Evolutionary conservation across 1,284 basidiomycete genomes (phyloP).

Genomic region (Hemileia vastatrix): DNA sequence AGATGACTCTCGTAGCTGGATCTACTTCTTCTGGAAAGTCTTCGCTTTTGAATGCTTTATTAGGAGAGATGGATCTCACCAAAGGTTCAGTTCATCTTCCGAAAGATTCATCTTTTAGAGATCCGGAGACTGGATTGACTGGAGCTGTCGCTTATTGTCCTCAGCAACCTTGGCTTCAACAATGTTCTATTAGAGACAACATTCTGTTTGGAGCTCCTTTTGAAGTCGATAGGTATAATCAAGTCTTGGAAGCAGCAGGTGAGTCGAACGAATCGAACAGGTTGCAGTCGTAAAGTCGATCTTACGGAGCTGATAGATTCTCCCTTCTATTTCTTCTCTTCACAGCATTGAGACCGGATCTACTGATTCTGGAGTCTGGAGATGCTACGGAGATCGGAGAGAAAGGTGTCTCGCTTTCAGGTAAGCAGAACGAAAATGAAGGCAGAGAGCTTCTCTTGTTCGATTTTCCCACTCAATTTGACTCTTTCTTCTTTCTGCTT

Average conservation of each 20-base stretch:
- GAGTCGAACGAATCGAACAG: too few species aligned
- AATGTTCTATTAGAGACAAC: slow-evolving; percentile 26
- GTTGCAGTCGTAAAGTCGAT: too few species aligned
- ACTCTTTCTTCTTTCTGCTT: neutral
- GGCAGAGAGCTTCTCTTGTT: slow-evolving; percentile 27
- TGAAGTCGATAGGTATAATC: neutral
- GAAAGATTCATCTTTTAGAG: slow-evolving; percentile 44
- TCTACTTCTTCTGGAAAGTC: slow-evolving; percentile 44
- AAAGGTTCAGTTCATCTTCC: slow-evolving; percentile 52
- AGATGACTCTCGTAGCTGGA: slow-evolving; percentile 30
- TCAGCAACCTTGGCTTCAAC: slow-evolving; percentile 35
- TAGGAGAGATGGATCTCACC: slow-evolving; percentile 51
- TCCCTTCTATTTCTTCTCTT: slow-evolving; percentile 66
- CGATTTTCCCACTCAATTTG: neutral
- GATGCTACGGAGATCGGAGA: slow-evolving; percentile 45
- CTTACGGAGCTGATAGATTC: slow-evolving; percentile 57
- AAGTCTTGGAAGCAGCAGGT: slow-evolving; percentile 23
- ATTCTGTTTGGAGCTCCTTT: neutral
- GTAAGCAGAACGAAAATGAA: neutral
- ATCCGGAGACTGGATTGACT: slow-evolving; percentile 53
- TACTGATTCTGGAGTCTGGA: neutral
- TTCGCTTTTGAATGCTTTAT: slow-evolving; percentile 52
- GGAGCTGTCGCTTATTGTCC: slow-evolving; percentile 53
- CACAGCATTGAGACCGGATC: neutral
- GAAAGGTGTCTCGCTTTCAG: slow-evolving; percentile 57